Evolutionary conservation across 768 basidiomycete species (phyloP).

Genomic region (Mycena vitilis): DNA sequence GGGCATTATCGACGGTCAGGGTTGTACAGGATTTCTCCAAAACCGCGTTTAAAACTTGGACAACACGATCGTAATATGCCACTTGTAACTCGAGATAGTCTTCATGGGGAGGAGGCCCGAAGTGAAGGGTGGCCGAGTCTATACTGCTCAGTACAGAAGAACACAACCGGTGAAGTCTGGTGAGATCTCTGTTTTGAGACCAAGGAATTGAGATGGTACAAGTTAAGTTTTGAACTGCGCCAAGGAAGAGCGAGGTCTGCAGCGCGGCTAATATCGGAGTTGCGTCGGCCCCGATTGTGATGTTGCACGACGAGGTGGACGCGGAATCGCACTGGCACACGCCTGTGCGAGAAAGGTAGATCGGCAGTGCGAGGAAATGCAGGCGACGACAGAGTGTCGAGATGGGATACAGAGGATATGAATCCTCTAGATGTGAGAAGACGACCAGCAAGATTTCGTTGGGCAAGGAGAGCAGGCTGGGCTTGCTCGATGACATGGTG

Average conservation of each 20-base stretch:
- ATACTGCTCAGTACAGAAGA: conserved; percentile 19
- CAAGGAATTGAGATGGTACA: conserved; percentile 22
- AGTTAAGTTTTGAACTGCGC: conserved; percentile 11
- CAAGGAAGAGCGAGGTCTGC: conserved; percentile 29
- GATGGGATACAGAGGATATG: conserved; percentile 27
- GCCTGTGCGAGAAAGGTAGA: conserved; percentile 27
- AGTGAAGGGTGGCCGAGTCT: conserved; percentile 15
- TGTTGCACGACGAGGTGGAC: conserved; percentile 14
- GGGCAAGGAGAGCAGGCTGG: conserved; percentile 38
- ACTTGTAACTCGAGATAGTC: conserved; percentile 3
- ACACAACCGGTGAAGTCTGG: conserved; percentile 21
- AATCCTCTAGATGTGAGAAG: conserved; percentile 26
- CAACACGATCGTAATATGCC: conserved; percentile 9
- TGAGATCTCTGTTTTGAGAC: conserved; percentile 20
- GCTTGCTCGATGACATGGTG: not conserved
- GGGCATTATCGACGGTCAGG: conserved; percentile 15
- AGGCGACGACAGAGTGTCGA: conserved; percentile 34
- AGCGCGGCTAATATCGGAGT: conserved; percentile 15
- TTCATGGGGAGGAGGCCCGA: conserved; percentile 2
- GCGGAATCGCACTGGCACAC: conserved; percentile 11
- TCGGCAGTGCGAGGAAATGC: conserved; percentile 31
- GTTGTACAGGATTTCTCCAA: conserved; percentile 30
- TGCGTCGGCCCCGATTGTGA: conserved; percentile 17
- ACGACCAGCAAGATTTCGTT: conserved; percentile 38
- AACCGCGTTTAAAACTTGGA: conserved; percentile 21